Evolutionary conservation across 495 filamentous ascomycete species (phyloP).

Genomic region (Penicillium psychrofluorescens): DNA sequence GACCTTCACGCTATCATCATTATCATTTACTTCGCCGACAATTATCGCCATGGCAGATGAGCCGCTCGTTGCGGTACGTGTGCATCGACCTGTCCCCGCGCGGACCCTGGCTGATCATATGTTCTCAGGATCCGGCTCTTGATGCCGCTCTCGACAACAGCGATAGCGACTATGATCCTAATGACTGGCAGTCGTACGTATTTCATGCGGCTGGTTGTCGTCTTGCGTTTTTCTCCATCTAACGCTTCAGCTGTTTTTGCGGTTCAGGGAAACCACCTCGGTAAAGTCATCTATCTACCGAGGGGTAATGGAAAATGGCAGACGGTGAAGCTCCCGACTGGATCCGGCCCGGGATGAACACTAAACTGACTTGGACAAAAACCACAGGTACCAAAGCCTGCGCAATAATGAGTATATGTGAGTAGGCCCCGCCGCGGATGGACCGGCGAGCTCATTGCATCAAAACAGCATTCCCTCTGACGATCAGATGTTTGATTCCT

Average conservation of each 20-base stretch:
- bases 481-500: slow-evolving; percentile 12
- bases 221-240: background rate
- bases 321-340: slow-evolving; percentile 5
- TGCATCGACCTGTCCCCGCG: background rate
- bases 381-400: slow-evolving; percentile 10
- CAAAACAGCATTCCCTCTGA: slow-evolving; percentile 8
- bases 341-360: background rate
- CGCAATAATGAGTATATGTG: slow-evolving; percentile 12
- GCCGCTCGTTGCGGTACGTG: slow-evolving; percentile 1
- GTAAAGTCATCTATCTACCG: slow-evolving; percentile 15
- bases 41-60: background rate
- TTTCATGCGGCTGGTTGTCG: background rate
- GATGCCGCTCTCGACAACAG: slow-evolving; percentile 6
- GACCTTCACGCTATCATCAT: too few species aligned
- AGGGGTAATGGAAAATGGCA: slow-evolving; percentile 12
- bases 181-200: slow-evolving; percentile 16
- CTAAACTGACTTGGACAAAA: background rate
- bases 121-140: slow-evolving; percentile 5
- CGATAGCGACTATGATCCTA: slow-evolving; percentile 2
- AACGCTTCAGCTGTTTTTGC: background rate
- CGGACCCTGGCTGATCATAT: background rate
- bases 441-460: background rate
- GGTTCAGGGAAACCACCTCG: slow-evolving; percentile 11
- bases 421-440: background rate
- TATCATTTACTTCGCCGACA: background rate